A percentile compares a stretch with the other conserved stretches of the same genome.
Conservation (phyloP, 2,329 filamentous ascomycete genomes). For the Trichoderma koningii region DNA sequence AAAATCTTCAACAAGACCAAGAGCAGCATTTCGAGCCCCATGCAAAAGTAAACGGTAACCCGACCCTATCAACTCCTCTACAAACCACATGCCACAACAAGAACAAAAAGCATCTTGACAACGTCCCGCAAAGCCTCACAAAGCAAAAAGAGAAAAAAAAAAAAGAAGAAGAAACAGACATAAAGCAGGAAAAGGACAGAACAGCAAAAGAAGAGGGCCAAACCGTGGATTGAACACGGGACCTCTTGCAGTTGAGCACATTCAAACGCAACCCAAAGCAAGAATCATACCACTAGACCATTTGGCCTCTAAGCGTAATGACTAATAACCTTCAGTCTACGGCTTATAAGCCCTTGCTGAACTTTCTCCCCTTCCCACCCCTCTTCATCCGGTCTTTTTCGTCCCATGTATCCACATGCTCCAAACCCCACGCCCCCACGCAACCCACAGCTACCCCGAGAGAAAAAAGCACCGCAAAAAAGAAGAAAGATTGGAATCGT, state of each 20-base stretch:
- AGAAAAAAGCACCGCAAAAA: background rate
- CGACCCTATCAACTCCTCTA: too few relatives aligned
- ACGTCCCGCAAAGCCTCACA: too few relatives aligned
- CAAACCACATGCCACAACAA: too few relatives aligned
- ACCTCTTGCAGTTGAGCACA: constrained; percentile 28
- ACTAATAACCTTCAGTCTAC: background rate
- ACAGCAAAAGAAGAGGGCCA: constrained; percentile 23
- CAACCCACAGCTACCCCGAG: background rate
- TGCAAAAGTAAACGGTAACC: too few relatives aligned
- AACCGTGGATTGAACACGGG: constrained; percentile 30
- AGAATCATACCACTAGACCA: constrained; percentile 30
- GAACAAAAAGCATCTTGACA: too few relatives aligned
- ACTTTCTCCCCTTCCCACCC: too few relatives aligned
- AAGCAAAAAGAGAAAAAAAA: background rate
- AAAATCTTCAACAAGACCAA: too few relatives aligned
- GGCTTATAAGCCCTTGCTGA: background rate
- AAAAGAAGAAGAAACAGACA: background rate
- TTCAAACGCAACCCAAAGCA: constrained; percentile 25
- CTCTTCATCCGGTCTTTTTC: too few relatives aligned
- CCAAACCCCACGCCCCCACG: background rate
- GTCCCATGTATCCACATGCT: too few relatives aligned
- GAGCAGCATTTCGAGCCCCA: too few relatives aligned
- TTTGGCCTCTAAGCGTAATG: constrained; percentile 24
- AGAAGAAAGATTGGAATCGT: background rate
- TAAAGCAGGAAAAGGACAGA: background rate